These are phyloP conservation scores for Gracilaria domingensis DNA, from an alignment of 23 red algal genomes.

Conservation along the genomic window DNA sequence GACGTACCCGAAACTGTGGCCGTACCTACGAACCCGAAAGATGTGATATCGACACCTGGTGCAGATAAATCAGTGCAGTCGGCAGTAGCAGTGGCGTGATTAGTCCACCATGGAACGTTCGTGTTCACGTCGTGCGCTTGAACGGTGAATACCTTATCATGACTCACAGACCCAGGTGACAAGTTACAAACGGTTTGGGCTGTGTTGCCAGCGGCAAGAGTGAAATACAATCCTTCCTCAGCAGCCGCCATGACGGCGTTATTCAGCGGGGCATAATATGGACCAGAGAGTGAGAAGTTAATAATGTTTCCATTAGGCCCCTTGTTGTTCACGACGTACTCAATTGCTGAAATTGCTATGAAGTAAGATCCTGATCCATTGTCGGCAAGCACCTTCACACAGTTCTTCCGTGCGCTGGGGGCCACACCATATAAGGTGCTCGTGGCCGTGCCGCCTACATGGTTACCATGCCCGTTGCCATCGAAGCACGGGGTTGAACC, in stretches of 20 bases:
- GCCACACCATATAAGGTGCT: constrained; percentile 33
- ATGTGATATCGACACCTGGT: constrained; percentile 49
- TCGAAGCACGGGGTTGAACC: constrained; percentile 28
- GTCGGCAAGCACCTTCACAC: constrained; percentile 45
- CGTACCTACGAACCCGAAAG: no score
- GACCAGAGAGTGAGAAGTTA: constrained; percentile 37
- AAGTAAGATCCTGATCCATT: constrained; percentile 5
- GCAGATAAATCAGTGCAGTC: constrained; percentile 54
- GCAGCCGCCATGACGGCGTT: constrained; percentile 37
- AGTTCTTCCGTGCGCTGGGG: neutral
- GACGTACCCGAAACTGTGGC: constrained; percentile 41
- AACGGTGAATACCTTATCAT: constrained; percentile 14
- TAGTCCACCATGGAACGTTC: constrained; percentile 24
- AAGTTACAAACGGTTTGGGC: neutral
- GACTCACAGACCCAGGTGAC: constrained; percentile 14
- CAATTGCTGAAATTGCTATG: constrained; percentile 21
- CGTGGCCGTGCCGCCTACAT: constrained; percentile 40
- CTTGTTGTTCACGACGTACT: constrained; percentile 28
- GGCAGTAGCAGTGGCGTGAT: constrained; percentile 1
- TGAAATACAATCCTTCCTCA: constrained; percentile 20
- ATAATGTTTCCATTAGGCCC: constrained; percentile 29
- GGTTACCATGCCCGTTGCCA: constrained; percentile 38
- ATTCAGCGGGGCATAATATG: neutral
- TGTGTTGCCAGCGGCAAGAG: constrained; percentile 43
- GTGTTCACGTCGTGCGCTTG: constrained; percentile 22